Conservation (phyloP, 768 basidiomycete genomes). For the Sporobolomyces phaffii region DNA sequence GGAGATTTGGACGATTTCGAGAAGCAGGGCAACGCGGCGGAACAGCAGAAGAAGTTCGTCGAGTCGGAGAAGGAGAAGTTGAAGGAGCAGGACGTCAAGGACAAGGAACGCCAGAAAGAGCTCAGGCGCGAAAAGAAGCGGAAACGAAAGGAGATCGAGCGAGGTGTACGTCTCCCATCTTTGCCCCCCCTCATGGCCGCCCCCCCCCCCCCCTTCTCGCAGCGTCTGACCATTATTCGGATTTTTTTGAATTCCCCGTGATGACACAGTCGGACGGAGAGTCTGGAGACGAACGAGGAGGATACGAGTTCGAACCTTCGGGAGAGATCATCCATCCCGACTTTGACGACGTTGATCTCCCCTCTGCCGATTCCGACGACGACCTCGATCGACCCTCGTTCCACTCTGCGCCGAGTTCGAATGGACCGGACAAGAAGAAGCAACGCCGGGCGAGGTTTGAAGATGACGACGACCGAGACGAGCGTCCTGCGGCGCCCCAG, state of each 20-base stretch:
- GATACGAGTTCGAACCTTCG: slow-evolving; percentile 44
- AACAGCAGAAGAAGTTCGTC: slow-evolving; percentile 51
- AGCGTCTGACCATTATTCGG: background rate
- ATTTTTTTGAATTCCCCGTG: background rate
- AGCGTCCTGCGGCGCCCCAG: slow-evolving; percentile 9
- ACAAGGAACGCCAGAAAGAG: slow-evolving; percentile 16
- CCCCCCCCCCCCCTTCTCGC: too few relatives aligned
- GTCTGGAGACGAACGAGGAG: slow-evolving; percentile 40
- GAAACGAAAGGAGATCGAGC: slow-evolving; percentile 8
- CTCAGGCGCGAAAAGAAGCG: slow-evolving; percentile 7
- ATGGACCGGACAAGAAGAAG: slow-evolving; percentile 8
- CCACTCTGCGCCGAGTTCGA: slow-evolving; percentile 51
- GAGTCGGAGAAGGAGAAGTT: slow-evolving; percentile 7
- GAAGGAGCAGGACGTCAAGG: slow-evolving; percentile 7
- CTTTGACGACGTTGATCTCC: slow-evolving; percentile 42
- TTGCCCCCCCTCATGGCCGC: background rate
- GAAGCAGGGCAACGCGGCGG: slow-evolving; percentile 56
- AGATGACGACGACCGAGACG: slow-evolving; percentile 9
- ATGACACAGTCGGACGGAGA: slow-evolving; percentile 1
- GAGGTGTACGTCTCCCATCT: slow-evolving; percentile 18
- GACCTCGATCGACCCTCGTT: slow-evolving; percentile 70
- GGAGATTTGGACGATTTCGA: slow-evolving; percentile 65
- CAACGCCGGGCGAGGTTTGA: slow-evolving; percentile 10
- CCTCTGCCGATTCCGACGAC: slow-evolving; percentile 53
- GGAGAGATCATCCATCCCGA: slow-evolving; percentile 38